Evolutionary conservation across 805 yeast genomes (phyloP), one percentile per base, ranked within the genome.

Genomic region (Schwanniomyces polymorphus): DNA sequence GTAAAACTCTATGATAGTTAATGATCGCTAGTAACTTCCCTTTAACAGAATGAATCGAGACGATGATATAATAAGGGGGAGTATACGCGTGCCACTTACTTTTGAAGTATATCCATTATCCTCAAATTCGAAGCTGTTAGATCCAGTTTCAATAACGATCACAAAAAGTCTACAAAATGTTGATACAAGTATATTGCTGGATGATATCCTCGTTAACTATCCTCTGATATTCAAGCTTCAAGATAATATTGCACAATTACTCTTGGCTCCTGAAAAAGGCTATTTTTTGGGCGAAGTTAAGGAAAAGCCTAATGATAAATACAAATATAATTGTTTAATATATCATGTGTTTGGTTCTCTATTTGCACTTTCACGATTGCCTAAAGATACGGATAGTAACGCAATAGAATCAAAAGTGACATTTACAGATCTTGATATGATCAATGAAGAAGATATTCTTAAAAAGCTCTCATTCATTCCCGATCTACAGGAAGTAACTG

Each of bases 241-340:
- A 18, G 31, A 18, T 2, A 38, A 40, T 4, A 40, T 49, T 7
- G 52, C 50, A 27, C 35, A 42, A 5, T 27, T 42, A 7, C 27
- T 59, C 16, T n/a, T 25, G 3, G 21, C 53, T 5, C 41, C 51
- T 25, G 14, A 25, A 1, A 35, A 51, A 16, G 44, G 42, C 34
- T 54, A 49, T 41, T 54, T 52, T 47, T 46, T 50, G 44, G 54
- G 46, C 16, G 56, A 53, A 33, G 27, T 49, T 7, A 55, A 54
- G 27, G 44, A 51, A 34, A 45, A 44, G 23, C 37, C 42, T 17
- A 38, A 53, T 4, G 58, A 52, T 40, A 50, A 50, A 25, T 54
- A 54, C 27, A 44, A 31, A 27, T 42, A 42, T 5, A 34, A 37
- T n/a, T 58, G 55, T 2, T 26, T 59, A 1, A 33, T 60, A 14